Evolutionary conservation across 768 basidiomycete species (phyloP).

Genomic region (Dioszegia crocea): DNA sequence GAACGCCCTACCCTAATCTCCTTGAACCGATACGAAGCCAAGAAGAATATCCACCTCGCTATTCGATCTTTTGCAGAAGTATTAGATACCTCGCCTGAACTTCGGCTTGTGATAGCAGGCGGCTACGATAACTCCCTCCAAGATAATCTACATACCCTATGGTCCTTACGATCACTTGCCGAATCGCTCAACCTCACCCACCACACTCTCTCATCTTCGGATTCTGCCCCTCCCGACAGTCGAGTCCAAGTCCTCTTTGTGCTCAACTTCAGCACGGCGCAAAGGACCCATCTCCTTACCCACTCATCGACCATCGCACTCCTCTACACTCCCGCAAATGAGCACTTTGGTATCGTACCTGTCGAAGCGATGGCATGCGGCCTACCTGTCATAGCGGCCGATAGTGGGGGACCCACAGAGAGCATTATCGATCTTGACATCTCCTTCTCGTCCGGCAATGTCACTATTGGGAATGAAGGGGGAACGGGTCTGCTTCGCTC

Average conservation of each 20-base stretch:
- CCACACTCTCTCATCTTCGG: neutral
- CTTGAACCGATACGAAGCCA: conserved; percentile 89
- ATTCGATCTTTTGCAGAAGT: conserved; percentile 69
- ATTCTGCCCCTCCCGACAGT: conserved; percentile 28
- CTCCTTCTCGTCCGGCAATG: conserved; percentile 19
- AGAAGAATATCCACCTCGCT: conserved; percentile 85
- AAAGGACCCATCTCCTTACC: conserved; percentile 75
- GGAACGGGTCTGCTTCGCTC: conserved; percentile 73
- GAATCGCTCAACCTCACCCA: conserved; percentile 57
- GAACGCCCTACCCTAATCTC: conserved; percentile 70
- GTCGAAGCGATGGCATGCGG: conserved; percentile 92
- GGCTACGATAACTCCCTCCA: conserved; percentile 66
- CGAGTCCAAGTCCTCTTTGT: conserved; percentile 68
- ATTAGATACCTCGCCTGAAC: conserved; percentile 65
- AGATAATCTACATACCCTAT: conserved; percentile 71
- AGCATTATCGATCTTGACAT: conserved; percentile 59
- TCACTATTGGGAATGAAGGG: conserved; percentile 3
- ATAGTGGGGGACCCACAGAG: conserved; percentile 81
- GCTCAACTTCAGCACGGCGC: conserved; percentile 81
- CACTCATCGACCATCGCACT: conserved; percentile 65
- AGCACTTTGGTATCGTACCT: conserved; percentile 96
- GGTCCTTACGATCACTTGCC: conserved; percentile 60
- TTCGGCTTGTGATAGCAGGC: conserved; percentile 40
- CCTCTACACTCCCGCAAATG: conserved; percentile 89
- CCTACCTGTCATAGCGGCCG: conserved; percentile 81